phyloP scores from a whole-genome alignment of 768 basidiomycete genomes.

The Tulasnella sp. region DNA sequence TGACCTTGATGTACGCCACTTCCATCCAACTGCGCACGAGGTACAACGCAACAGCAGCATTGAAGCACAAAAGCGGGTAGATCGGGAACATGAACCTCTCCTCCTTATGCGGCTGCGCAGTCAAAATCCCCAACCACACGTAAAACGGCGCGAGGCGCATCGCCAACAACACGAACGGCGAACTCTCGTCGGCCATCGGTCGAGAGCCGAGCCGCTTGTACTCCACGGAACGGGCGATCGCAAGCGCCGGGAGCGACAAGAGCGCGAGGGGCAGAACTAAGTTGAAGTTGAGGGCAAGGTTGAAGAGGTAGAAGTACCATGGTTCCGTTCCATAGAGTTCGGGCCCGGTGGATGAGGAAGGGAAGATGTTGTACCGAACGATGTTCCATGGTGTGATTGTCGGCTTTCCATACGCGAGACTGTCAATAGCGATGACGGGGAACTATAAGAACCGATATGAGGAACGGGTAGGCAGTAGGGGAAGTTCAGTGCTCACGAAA shows the following conservation, averaged over 20 bases:
- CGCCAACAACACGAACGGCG: slow-evolving; percentile 65
- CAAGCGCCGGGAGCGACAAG: slow-evolving; percentile 64
- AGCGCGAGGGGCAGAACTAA: slow-evolving; percentile 70
- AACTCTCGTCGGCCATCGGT: slow-evolving; percentile 48
- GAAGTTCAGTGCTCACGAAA: slow-evolving; percentile 36
- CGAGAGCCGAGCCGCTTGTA: slow-evolving; percentile 46
- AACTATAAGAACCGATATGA: slow-evolving; percentile 38
- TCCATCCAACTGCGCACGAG: slow-evolving; percentile 83
- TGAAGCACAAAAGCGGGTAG: slow-evolving; percentile 86
- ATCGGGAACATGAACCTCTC: slow-evolving; percentile 98
- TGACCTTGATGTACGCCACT: slow-evolving; percentile 55
- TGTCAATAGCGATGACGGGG: slow-evolving; percentile 76
- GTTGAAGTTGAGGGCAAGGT: slow-evolving; percentile 93
- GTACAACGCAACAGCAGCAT: slow-evolving; percentile 82
- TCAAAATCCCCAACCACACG: slow-evolving; percentile 77
- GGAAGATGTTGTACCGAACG: slow-evolving; percentile 85
- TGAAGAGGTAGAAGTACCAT: slow-evolving; percentile 74
- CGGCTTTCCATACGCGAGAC: slow-evolving; percentile 69
- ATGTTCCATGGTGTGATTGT: slow-evolving; percentile 88
- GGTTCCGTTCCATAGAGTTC: slow-evolving; percentile 88
- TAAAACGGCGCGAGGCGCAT: slow-evolving; percentile 82
- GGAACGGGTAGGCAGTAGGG: neutral
- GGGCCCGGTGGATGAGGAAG: slow-evolving; percentile 68
- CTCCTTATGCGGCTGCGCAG: slow-evolving; percentile 85
- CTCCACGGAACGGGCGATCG: slow-evolving; percentile 63